phyloP scores from a whole-genome alignment of 2,329 filamentous ascomycete genomes.

The Ceratocystis colombiana region DNA sequence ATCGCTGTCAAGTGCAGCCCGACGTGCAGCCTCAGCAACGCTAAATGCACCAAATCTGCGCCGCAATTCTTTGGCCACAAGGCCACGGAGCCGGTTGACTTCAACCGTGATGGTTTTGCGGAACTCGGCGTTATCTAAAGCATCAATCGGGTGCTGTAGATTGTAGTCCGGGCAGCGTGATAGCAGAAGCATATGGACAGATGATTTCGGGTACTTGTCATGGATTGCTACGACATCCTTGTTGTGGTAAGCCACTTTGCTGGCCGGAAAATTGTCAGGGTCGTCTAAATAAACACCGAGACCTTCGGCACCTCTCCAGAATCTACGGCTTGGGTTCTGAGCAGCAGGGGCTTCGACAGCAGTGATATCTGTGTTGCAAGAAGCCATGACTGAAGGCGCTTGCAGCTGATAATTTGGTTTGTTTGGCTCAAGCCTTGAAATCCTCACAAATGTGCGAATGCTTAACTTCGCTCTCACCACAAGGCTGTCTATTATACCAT shows the following conservation, averaged over 20 bases:
- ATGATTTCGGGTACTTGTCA: slow-evolving; percentile 78
- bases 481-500: slow-evolving; percentile 7
- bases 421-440: neutral
- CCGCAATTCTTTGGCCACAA: slow-evolving; percentile 67
- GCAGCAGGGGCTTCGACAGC: neutral
- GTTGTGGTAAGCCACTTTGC: slow-evolving; percentile 55
- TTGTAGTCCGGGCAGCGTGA: slow-evolving; percentile 56
- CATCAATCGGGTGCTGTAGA: slow-evolving; percentile 63
- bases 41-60: slow-evolving; percentile 57
- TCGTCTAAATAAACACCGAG: slow-evolving; percentile 56
- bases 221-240: slow-evolving; percentile 63
- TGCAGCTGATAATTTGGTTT: neutral
- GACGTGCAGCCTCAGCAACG: slow-evolving; percentile 50
- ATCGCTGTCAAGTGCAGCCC: slow-evolving; percentile 55
- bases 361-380: neutral
- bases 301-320: slow-evolving; percentile 42
- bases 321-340: slow-evolving; percentile 31
- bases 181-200: slow-evolving; percentile 77
- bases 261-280: slow-evolving; percentile 51
- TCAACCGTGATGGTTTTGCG: slow-evolving; percentile 53
- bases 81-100: slow-evolving; percentile 46
- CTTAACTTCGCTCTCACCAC: neutral
- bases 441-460: neutral
- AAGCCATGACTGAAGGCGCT: neutral
- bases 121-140: slow-evolving; percentile 61